Evolutionary conservation across 1,284 basidiomycete genomes (phyloP).

Genomic region (Irpex sp.): DNA sequence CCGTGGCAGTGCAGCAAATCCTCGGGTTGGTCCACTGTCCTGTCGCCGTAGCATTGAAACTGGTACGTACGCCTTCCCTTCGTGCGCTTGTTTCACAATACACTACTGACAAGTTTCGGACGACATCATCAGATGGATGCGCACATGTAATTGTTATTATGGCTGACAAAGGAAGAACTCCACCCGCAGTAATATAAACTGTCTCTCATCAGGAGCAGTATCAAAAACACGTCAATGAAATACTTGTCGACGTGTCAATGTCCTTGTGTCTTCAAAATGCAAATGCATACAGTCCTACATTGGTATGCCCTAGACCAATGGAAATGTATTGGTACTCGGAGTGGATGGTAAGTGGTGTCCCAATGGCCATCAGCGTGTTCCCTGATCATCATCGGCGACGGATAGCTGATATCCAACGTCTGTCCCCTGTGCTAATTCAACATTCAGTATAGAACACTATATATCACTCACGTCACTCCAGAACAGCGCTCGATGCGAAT

Average conservation of each 20-base stretch:
- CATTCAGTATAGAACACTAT: too few relatives aligned
- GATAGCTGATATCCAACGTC: not conserved
- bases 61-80: not conserved
- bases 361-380: not conserved
- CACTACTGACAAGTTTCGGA: not conserved
- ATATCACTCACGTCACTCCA: not conserved
- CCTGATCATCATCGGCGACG: not conserved
- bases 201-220: too few relatives aligned
- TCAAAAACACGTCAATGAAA: not conserved
- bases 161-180: too few relatives aligned
- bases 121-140: not conserved
- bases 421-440: not conserved
- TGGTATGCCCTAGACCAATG: not conserved
- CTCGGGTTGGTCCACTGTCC: not conserved
- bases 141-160: too few relatives aligned
- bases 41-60: not conserved
- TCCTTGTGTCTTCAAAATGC: too few relatives aligned
- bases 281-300: not conserved
- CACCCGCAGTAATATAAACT: too few relatives aligned
- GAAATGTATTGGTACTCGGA: too few relatives aligned
- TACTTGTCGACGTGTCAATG: not conserved
- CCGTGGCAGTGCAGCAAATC: not conserved
- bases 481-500: not conserved
- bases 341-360: too few relatives aligned
- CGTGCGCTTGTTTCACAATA: not conserved